Conservation (phyloP, 2,329 filamentous ascomycete species). For the Aspergillus piperis region DNA sequence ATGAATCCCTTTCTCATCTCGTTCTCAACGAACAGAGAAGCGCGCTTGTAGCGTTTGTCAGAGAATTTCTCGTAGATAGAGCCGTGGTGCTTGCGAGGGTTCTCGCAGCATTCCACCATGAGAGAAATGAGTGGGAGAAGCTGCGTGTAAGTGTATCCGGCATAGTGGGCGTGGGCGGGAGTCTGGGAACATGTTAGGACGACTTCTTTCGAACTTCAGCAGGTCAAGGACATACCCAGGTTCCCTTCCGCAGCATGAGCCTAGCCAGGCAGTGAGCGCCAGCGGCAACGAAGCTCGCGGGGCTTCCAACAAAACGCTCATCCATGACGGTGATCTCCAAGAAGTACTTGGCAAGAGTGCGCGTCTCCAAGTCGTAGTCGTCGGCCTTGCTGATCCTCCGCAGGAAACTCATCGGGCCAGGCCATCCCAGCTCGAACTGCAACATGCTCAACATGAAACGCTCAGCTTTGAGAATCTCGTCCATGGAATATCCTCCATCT, state of each 20-base stretch:
- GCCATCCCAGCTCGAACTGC: constrained; percentile 92
- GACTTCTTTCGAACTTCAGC: constrained; percentile 1
- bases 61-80: constrained; percentile 92
- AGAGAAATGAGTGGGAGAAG: constrained; percentile 74
- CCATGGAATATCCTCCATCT: constrained; percentile 80
- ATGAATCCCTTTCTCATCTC: constrained; percentile 66
- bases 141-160: constrained; percentile 86
- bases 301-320: constrained; percentile 89
- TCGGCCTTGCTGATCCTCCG: constrained; percentile 97
- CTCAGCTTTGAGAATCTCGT: constrained; percentile 96
- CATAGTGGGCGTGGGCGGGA: constrained; percentile 84
- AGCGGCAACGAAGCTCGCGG: constrained; percentile 86
- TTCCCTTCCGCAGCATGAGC: constrained; percentile 84
- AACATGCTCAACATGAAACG: constrained; percentile 98
- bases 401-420: constrained; percentile 98
- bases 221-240: constrained; percentile 70
- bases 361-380: constrained; percentile 92
- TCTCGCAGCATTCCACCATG: constrained; percentile 84
- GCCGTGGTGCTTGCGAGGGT: constrained; percentile 75
- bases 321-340: constrained; percentile 97
- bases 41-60: constrained; percentile 82
- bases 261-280: constrained; percentile 90
- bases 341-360: constrained; percentile 96
- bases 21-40: constrained; percentile 74
- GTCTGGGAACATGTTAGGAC: constrained; percentile 56